Evolutionary conservation across 73 alveolate species (phyloP).

Genomic region (Tetrahymena elliotti): DNA sequence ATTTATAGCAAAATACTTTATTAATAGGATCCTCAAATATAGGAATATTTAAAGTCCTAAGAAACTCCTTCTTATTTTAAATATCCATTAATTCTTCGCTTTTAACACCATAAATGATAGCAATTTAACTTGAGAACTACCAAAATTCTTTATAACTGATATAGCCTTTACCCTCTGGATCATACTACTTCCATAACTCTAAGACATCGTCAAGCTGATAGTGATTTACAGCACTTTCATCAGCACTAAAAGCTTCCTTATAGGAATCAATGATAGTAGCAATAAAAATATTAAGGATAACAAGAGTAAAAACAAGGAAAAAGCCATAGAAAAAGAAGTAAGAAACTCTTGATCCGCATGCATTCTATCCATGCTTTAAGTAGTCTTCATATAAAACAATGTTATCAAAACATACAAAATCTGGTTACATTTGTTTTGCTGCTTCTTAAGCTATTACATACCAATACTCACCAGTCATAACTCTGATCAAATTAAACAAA

Average conservation of each 20-base stretch:
- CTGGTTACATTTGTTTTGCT: not conserved
- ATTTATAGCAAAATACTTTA: slow-evolving; percentile 21
- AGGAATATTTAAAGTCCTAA: slow-evolving; percentile 27
- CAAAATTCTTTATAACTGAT: slow-evolving; percentile 41
- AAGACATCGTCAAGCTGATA: slow-evolving; percentile 38
- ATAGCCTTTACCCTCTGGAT: slow-evolving; percentile 31
- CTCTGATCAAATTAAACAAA: slow-evolving; percentile 15
- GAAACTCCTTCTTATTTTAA: slow-evolving; percentile 26
- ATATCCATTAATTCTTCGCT: slow-evolving; percentile 34
- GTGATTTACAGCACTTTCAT: slow-evolving; percentile 35
- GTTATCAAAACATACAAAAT: slow-evolving; percentile 16
- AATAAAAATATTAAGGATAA: slow-evolving; percentile 20
- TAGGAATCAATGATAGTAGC: slow-evolving; percentile 32
- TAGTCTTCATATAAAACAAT: slow-evolving; percentile 19
- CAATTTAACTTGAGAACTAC: slow-evolving; percentile 35
- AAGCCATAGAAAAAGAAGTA: slow-evolving; percentile 12
- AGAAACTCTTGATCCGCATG: slow-evolving; percentile 23
- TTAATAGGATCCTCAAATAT: slow-evolving; percentile 13
- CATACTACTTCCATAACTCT: slow-evolving; percentile 26
- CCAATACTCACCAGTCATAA: slow-evolving; percentile 37
- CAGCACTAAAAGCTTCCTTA: slow-evolving; percentile 31
- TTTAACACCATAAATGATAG: slow-evolving; percentile 32
- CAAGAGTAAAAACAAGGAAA: slow-evolving; percentile 20
- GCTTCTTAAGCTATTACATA: slow-evolving; percentile 6
- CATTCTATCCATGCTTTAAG: slow-evolving; percentile 29